phyloP scores from a whole-genome alignment of 441 rosid genomes.

The Croton setiger region DNA sequence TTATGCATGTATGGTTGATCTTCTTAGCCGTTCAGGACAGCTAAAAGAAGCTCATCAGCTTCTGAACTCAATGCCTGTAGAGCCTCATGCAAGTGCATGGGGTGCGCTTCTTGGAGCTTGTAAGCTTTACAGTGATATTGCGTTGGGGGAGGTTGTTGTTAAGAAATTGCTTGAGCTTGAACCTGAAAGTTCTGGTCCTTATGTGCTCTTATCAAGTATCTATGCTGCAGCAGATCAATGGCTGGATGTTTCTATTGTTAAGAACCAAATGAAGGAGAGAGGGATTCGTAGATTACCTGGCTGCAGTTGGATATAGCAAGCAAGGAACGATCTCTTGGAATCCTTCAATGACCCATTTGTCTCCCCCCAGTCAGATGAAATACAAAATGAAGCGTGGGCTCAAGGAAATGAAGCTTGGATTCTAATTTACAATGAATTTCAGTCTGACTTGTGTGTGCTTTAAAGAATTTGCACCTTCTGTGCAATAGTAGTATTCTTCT shows the following conservation, averaged over 20 bases:
- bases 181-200: slow-evolving; percentile 59
- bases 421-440: background rate
- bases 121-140: slow-evolving; percentile 48
- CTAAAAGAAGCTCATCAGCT: slow-evolving; percentile 58
- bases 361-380: background rate
- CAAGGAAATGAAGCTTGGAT: background rate
- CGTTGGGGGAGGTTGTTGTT: slow-evolving; percentile 57
- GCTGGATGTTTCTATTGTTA: slow-evolving; percentile 53
- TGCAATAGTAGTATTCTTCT: background rate
- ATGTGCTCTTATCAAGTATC: slow-evolving; percentile 67
- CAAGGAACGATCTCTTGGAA: slow-evolving; percentile 1
- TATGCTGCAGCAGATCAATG: slow-evolving; percentile 74
- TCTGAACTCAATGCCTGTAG: slow-evolving; percentile 53
- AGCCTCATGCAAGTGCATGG: slow-evolving; percentile 73
- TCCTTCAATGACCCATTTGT: background rate
- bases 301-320: slow-evolving; percentile 44
- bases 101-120: slow-evolving; percentile 83
- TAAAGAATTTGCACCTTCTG: background rate
- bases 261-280: slow-evolving; percentile 61
- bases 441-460: background rate
- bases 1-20: slow-evolving; percentile 72
- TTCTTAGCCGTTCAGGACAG: slow-evolving; percentile 64
- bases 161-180: slow-evolving; percentile 54
- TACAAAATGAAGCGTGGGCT: background rate
- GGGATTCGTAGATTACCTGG: slow-evolving; percentile 65